Conservation (phyloP, 768 basidiomycete genomes). For the Termitomyces sp. region DNA sequence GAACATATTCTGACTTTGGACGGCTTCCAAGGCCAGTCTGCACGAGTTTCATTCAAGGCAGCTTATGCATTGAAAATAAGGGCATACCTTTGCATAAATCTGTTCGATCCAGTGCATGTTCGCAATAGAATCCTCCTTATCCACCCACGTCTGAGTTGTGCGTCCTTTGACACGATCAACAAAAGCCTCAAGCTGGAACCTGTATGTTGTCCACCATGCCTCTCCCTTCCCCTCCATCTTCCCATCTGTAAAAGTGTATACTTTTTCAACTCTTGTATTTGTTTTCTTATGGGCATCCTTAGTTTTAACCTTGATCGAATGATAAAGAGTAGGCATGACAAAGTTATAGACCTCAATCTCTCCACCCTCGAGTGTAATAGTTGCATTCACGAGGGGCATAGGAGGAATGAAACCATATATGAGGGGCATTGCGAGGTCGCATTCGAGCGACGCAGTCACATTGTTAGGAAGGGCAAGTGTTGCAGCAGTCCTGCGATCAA, state of each 20-base stretch:
- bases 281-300: slow-evolving; percentile 14
- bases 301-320: slow-evolving; percentile 39
- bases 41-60: background rate
- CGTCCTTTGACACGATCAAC: slow-evolving; percentile 52
- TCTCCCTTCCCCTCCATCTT: slow-evolving; percentile 39
- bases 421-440: slow-evolving; percentile 25
- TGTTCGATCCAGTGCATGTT: slow-evolving; percentile 56
- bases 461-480: slow-evolving; percentile 24
- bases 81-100: slow-evolving; percentile 44
- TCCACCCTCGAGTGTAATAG: slow-evolving; percentile 38
- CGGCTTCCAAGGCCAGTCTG: slow-evolving; percentile 22
- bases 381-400: slow-evolving; percentile 28
- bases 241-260: slow-evolving; percentile 36
- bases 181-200: slow-evolving; percentile 59
- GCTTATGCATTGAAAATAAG: background rate
- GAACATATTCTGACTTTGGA: slow-evolving; percentile 18
- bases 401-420: slow-evolving; percentile 29
- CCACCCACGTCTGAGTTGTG: slow-evolving; percentile 48
- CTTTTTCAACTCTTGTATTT: slow-evolving; percentile 34
- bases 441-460: slow-evolving; percentile 28
- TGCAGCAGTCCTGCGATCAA: slow-evolving; percentile 27
- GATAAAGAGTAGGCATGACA: slow-evolving; percentile 38
- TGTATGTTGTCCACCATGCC: slow-evolving; percentile 52
- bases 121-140: slow-evolving; percentile 44
- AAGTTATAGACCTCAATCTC: slow-evolving; percentile 36